A percentile compares a stretch with the other conserved stretches of the same genome.
phyloP scores from a whole-genome alignment of 176 grass and related monocot species.

The Hordeum marinum region DNA sequence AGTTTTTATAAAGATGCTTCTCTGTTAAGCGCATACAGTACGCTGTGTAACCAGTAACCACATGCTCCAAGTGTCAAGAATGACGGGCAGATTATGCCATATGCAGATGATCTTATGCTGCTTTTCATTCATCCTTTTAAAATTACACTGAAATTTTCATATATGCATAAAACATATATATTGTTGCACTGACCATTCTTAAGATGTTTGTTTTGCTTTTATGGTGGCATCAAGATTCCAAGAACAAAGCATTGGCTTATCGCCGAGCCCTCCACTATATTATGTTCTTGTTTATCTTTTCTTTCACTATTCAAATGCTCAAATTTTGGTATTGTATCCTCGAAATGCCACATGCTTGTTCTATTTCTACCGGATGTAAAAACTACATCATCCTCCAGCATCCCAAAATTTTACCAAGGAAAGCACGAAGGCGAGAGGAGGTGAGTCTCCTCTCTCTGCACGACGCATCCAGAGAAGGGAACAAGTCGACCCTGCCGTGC shows the following conservation, averaged over 20 bases:
- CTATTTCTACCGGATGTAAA: constrained; percentile 5
- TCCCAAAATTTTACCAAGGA: neutral
- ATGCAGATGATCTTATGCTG: neutral
- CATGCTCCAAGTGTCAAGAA: neutral
- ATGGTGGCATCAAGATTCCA: neutral
- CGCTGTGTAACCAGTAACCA: neutral
- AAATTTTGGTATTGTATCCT: neutral
- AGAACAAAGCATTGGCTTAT: constrained; percentile 15
- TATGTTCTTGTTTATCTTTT: neutral
- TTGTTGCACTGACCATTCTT: too few species aligned
- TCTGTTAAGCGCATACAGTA: neutral
- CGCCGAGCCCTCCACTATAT: neutral
- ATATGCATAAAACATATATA: neutral
- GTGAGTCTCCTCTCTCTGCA: neutral
- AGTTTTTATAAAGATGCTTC: neutral
- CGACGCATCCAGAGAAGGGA: neutral
- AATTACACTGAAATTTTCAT: neutral
- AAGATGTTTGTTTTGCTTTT: neutral
- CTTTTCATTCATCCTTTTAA: neutral
- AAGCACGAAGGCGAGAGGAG: neutral
- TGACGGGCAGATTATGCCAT: neutral
- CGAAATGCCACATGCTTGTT: neutral
- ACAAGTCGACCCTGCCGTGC: constrained; percentile 1
- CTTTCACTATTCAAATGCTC: neutral
- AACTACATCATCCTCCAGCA: neutral